A percentile compares a stretch with the other conserved stretches of the same genome.
These are phyloP conservation scores for Calonectria leucothoes DNA, from an alignment of 2,329 filamentous ascomycete genomes.

Conservation along the genomic window DNA sequence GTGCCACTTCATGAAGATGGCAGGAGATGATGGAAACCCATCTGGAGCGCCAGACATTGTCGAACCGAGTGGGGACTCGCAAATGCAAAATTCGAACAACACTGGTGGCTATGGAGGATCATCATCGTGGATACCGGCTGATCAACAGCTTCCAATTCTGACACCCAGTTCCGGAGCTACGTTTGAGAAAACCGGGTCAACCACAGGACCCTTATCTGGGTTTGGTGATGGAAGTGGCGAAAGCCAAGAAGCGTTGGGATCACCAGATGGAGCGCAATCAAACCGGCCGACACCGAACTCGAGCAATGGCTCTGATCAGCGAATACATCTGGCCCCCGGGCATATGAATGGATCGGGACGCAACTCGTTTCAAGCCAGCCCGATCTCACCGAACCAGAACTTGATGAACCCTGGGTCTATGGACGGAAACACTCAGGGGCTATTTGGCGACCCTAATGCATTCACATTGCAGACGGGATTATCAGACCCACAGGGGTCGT, in stretches of 20 bases:
- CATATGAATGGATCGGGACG: constrained; percentile 52
- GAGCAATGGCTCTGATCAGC: constrained; percentile 51
- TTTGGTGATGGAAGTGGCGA: constrained; percentile 59
- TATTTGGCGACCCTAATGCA: constrained; percentile 52
- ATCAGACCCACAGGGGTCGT: constrained; percentile 46
- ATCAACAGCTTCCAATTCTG: constrained; percentile 52
- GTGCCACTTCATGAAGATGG: constrained; percentile 55
- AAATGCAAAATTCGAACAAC: constrained; percentile 30
- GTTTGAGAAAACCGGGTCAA: constrained; percentile 47
- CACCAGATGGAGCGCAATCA: constrained; percentile 62
- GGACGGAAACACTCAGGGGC: constrained; percentile 50
- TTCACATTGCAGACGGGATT: constrained; percentile 48
- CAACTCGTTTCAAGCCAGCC: constrained; percentile 65
- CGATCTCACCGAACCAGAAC: constrained; percentile 58
- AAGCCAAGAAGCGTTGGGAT: constrained; percentile 59
- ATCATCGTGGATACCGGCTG: constrained; percentile 52
- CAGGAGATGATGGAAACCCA: constrained; percentile 55
- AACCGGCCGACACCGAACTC: constrained; percentile 71
- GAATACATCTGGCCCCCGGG: constrained; percentile 43
- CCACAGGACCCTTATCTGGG: constrained; percentile 44
- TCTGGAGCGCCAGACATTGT: constrained; percentile 53
- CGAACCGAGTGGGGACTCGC: constrained; percentile 47
- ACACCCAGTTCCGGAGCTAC: constrained; percentile 49
- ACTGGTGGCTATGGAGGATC: constrained; percentile 45
- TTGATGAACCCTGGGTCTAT: constrained; percentile 51